These are phyloP conservation scores for Biscogniauxia marginata DNA, from an alignment of 2,329 filamentous ascomycete species.

Conservation along the genomic window DNA sequence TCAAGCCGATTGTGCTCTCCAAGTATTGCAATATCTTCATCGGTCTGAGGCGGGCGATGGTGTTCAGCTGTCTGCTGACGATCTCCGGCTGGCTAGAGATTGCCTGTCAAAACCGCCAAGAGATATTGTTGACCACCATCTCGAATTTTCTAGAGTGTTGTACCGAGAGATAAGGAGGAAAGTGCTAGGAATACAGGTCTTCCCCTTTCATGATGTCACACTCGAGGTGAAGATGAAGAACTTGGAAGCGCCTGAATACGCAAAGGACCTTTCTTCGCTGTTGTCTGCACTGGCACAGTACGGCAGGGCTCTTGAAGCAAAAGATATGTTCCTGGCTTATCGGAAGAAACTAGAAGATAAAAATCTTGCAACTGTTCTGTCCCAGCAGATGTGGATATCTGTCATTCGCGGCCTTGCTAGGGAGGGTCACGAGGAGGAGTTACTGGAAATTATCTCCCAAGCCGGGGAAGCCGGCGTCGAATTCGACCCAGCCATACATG, in stretches of 20 bases:
- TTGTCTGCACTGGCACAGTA: slow-evolving; percentile 29
- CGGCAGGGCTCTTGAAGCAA: slow-evolving; percentile 31
- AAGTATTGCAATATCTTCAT: slow-evolving; percentile 61
- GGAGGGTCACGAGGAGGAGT: slow-evolving; percentile 57
- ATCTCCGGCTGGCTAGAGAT: slow-evolving; percentile 45
- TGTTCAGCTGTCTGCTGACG: slow-evolving; percentile 36
- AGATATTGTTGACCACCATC: slow-evolving; percentile 44
- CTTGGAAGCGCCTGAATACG: slow-evolving; percentile 2
- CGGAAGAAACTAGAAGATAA: slow-evolving; percentile 6
- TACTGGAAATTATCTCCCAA: slow-evolving; percentile 54
- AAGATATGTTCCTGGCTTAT: slow-evolving; percentile 23
- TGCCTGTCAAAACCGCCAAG: slow-evolving; percentile 43
- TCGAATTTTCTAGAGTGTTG: slow-evolving; percentile 46
- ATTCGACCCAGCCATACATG: slow-evolving; percentile 47
- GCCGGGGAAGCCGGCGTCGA: slow-evolving; percentile 47
- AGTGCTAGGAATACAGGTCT: slow-evolving; percentile 9
- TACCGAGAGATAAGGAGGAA: slow-evolving; percentile 37
- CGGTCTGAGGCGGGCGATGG: slow-evolving; percentile 31
- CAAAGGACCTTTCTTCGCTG: slow-evolving; percentile 24
- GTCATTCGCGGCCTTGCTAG: slow-evolving; percentile 61
- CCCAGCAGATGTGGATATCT: slow-evolving; percentile 43
- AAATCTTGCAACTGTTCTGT: slow-evolving; percentile 20
- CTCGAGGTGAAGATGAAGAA: slow-evolving; percentile 7
- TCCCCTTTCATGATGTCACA: slow-evolving; percentile 6
- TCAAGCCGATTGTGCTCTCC: slow-evolving; percentile 60